Evolutionary conservation across 257 asterid genomes (phyloP), one percentile per base, ranked within the genome.

Genomic region (Solanum lycopersicoides): DNA sequence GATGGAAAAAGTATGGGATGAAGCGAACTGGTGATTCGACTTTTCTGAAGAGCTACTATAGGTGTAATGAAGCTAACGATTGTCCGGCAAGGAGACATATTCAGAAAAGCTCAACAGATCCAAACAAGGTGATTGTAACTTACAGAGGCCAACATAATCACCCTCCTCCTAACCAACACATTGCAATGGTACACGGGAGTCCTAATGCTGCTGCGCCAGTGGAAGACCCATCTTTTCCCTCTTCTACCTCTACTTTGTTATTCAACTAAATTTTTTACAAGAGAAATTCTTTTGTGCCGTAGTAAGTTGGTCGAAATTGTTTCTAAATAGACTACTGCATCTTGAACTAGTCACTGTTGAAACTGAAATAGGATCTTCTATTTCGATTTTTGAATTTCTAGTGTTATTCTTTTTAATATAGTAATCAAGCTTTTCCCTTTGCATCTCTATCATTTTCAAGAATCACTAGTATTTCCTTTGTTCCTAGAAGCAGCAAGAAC

Each of bases 41-140:
- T 10, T 60, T 71, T 32, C 34, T 28, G 15, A 86, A 86, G 73
- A 72, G 84, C 83, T 86, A 86, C 25, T 86, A 50, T 77, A 45
- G 83, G 50, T 86, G 88, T 28, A 86, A 71, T 32, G 73, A 73
- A 44, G 84, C 12, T 75, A 21, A 50, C 12, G 45, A 86, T 20
- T 86, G 88, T 77, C 88, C 88, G 4, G 88, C 88, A 50, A 86
- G 68, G 71, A 86, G 35, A 71, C 88, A 86, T 13, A 35, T 86
- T 34, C 88, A 86, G 73, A 83, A 47, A 86, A 86, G 88, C 35
- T 18, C 63, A 72, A 50, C 37, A 66, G 88, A 73, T 28, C 20
- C 66, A 72, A 86, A 60, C 83, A 86, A 73, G 21, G 80, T 42
- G 66, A n/a, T 86, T 28, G 56, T 86, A 32, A 86, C 88, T 3